Base-by-base conservation (phyloP, 176 grass and related monocot genomes). In the Aegilops longissima region DNA sequence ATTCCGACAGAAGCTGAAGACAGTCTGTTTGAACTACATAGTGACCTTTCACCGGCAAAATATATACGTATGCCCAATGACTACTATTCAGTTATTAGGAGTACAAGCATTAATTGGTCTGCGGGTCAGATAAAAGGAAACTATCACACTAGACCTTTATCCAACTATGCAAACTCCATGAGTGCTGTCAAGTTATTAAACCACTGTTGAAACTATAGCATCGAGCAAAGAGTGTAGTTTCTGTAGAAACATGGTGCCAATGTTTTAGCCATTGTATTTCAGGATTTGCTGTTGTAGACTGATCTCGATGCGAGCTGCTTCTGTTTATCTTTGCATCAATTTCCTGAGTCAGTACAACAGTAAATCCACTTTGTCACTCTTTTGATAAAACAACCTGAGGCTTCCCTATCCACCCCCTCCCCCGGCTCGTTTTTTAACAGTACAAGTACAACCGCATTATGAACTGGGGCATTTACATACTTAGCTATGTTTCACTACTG, bases 31-130 rank as follows among this genome's bases (percentile, higher is more conserved):
- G 82, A 99, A 87, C 87, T 96, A 99, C 61, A 3, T 94, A 24
- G 80, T 88, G 83, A 82, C 83, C 59, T 99, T 99, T 80, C 97
- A 99, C 89, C 88, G 92, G 54, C 97, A 99, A 93, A 99, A 99
- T 90, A 88, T 99, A 89, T 96, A 96, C 78, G 97, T 99, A 99
- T 77, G 93, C 77, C 47, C 70, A 69, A 54, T 69, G 83, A 82
- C 74, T 80, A 45, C 63, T 62, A 34, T 80, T 91, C 6, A 2
- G 52, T 77, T 82, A 13, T 38, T 84, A 84, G 58, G 54, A 62
- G 13, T 71, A 81, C 44, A 54, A 76, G 51, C 49, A 80, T 61
- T 33, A 82, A 23, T 51, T 61, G 65, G 49, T 81, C 17, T 3
- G 40, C 12, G 66, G 72, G 21, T 58, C 58, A 13, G 40, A 67